phyloP scores from a whole-genome alignment of 2,329 filamentous ascomycete species.

The Bipolaris zeicola region DNA sequence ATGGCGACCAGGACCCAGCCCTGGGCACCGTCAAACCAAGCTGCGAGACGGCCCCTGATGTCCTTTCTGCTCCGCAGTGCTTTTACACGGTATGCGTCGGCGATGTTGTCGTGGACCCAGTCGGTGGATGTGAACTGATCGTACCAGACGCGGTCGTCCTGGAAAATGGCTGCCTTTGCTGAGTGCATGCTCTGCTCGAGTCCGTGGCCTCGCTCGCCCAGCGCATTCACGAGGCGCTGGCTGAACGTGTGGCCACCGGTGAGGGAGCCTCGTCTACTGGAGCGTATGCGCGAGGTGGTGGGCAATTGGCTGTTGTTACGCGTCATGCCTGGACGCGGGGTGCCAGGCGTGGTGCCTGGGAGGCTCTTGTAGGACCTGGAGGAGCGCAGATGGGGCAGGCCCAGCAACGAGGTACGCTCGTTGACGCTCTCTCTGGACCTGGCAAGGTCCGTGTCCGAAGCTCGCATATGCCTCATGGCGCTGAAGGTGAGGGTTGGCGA shows the following conservation, averaged over 20 bases:
- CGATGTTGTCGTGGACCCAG: slow-evolving; percentile 97
- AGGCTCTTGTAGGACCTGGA: slow-evolving; percentile 52
- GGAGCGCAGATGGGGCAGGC: slow-evolving; percentile 35
- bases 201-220: slow-evolving; percentile 58
- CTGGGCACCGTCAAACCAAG: slow-evolving; percentile 84
- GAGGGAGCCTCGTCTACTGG: slow-evolving; percentile 43
- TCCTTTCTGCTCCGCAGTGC: slow-evolving; percentile 81
- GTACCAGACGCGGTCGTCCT: slow-evolving; percentile 94
- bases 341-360: slow-evolving; percentile 48
- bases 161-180: slow-evolving; percentile 68
- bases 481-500: slow-evolving; percentile 44
- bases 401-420: slow-evolving; percentile 57
- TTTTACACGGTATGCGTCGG: slow-evolving; percentile 88
- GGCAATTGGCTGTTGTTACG: slow-evolving; percentile 46
- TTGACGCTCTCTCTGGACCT: slow-evolving; percentile 45
- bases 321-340: slow-evolving; percentile 49
- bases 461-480: slow-evolving; percentile 33
- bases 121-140: slow-evolving; percentile 98
- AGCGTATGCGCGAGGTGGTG: slow-evolving; percentile 38
- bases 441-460: slow-evolving; percentile 45
- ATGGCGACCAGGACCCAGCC: slow-evolving; percentile 93
- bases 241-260: slow-evolving; percentile 41
- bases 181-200: slow-evolving; percentile 62
- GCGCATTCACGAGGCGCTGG: slow-evolving; percentile 63
- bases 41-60: slow-evolving; percentile 76